Conservation (phyloP, 2,329 filamentous ascomycete species). For the Phyllosticta citribraziliensis region DNA sequence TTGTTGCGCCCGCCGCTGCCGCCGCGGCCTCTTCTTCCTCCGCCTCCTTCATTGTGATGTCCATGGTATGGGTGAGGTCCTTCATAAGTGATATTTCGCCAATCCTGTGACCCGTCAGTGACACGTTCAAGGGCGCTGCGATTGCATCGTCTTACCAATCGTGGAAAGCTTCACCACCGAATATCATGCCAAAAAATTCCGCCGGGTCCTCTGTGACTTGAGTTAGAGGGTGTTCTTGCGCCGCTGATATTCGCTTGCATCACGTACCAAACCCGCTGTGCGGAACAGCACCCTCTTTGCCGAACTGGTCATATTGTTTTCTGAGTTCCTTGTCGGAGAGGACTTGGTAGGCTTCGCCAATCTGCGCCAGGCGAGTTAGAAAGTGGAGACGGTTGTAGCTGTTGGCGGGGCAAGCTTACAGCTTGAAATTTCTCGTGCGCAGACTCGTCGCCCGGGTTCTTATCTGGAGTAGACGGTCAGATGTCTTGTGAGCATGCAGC, state of each 20-base stretch:
- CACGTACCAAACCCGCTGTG: constrained; percentile 71
- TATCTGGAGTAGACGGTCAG: constrained; percentile 50
- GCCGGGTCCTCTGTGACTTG: constrained; percentile 65
- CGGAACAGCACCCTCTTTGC: constrained; percentile 88
- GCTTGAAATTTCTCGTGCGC: constrained; percentile 91
- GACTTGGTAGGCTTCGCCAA: constrained; percentile 67
- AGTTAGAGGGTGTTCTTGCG: background rate
- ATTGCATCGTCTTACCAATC: constrained; percentile 49
- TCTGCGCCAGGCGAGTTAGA: constrained; percentile 31
- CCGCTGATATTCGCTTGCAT: background rate
- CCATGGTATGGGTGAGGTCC: constrained; percentile 95
- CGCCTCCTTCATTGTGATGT: constrained; percentile 79
- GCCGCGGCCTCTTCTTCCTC: constrained; percentile 56
- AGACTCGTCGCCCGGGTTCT: constrained; percentile 92
- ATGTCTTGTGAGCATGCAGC: constrained; percentile 4
- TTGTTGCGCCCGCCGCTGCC: constrained; percentile 43
- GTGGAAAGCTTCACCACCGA: constrained; percentile 88
- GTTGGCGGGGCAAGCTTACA: constrained; percentile 37
- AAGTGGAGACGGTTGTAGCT: constrained; percentile 2
- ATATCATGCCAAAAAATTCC: constrained; percentile 98
- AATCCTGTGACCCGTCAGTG: constrained; percentile 43
- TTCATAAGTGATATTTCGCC: constrained; percentile 98
- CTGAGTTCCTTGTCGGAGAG: constrained; percentile 80
- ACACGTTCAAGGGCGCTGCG: background rate
- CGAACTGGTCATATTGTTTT: constrained; percentile 90